Evolutionary conservation across 2,329 filamentous ascomycete genomes (phyloP).

Genomic region (Aspergillus sp.): DNA sequence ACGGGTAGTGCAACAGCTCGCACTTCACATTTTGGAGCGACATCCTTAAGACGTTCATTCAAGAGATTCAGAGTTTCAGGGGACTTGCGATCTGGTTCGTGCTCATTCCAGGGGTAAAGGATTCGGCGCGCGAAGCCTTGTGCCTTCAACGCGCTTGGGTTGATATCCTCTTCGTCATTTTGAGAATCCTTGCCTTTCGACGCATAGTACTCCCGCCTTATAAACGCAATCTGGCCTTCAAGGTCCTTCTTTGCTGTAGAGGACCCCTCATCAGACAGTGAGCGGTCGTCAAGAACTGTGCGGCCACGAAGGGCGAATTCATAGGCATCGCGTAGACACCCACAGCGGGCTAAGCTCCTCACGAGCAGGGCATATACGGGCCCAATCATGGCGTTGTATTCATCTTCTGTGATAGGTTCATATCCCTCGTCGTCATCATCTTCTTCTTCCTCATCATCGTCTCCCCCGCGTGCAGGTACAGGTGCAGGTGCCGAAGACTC

Average conservation of each 20-base stretch:
- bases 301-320: conserved; percentile 37
- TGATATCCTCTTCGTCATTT: conserved; percentile 16
- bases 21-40: conserved; percentile 81
- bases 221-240: conserved; percentile 27
- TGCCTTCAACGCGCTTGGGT: conserved; percentile 32
- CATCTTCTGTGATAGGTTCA: conserved; percentile 29
- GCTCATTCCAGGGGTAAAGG: conserved; percentile 63
- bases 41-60: conserved; percentile 66
- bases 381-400: conserved; percentile 37
- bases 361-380: conserved; percentile 40
- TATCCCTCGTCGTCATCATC: conserved; percentile 43
- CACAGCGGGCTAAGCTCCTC: conserved; percentile 34
- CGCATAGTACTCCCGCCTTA: conserved; percentile 26
- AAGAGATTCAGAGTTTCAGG: conserved; percentile 61
- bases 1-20: conserved; percentile 73
- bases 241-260: conserved; percentile 15
- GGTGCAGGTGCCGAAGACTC: conserved; percentile 27
- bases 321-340: conserved; percentile 43
- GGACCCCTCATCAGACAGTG: neutral
- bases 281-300: conserved; percentile 20
- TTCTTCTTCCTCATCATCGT: conserved; percentile 22
- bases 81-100: conserved; percentile 60
- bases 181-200: conserved; percentile 1
- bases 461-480: neutral
- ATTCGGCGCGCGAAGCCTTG: conserved; percentile 51